These are phyloP conservation scores for Hymenoscyphus albidus DNA, from an alignment of 2,329 filamentous ascomycete genomes.

Conservation along the genomic window DNA sequence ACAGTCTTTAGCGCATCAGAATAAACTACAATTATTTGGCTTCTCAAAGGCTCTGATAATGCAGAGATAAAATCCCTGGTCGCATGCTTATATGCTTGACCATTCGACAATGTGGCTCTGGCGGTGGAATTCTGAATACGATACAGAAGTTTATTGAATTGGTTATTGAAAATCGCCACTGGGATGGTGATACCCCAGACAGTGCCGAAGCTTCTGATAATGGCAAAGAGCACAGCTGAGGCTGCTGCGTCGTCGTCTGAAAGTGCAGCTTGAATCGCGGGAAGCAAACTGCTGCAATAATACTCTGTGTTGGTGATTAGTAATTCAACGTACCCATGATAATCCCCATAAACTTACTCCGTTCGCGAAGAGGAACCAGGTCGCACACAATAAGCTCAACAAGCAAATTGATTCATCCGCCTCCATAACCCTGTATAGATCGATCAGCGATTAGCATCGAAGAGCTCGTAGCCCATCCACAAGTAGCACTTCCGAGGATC, in stretches of 20 bases:
- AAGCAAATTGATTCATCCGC: conserved; percentile 5
- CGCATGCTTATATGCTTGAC: not conserved
- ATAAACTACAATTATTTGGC: not conserved
- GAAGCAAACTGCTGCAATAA: not conserved
- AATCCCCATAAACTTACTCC: conserved; percentile 2
- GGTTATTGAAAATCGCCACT: not conserved
- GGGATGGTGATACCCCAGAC: not conserved
- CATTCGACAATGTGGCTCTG: not conserved
- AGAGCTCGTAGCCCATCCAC: conserved; percentile 43
- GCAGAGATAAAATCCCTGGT: not conserved
- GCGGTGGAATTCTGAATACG: not conserved
- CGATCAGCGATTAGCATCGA: conserved; percentile 49
- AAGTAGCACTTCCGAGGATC: conserved; percentile 49
- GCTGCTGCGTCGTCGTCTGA: not conserved
- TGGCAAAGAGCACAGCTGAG: not conserved
- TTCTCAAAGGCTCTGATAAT: not conserved
- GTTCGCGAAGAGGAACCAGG: not conserved
- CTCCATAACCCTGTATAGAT: conserved; percentile 40
- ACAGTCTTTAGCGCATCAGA: not conserved
- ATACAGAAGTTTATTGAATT: not conserved
- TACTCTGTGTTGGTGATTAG: not conserved
- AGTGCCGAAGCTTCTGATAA: not conserved
- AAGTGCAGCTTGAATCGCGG: not conserved
- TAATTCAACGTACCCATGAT: not conserved
- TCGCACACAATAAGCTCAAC: conserved; percentile 4